Conservation (phyloP, 1,284 basidiomycete genomes). For the Cutaneotrichosporon cyanovorans region DNA sequence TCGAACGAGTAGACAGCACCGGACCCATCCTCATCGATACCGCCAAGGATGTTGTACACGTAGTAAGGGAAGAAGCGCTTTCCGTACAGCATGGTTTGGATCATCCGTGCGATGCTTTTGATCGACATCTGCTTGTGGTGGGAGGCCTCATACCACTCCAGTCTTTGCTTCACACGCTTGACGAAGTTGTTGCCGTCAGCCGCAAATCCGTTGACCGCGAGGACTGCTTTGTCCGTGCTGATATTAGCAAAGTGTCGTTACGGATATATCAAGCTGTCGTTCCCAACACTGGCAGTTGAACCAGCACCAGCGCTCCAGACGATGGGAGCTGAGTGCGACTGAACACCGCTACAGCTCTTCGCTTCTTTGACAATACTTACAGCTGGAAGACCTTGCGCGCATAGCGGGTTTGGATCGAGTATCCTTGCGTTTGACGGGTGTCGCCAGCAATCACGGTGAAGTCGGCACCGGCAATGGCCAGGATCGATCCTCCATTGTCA, state of each 20-base stretch:
- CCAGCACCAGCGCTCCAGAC: background rate
- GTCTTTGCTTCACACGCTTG: constrained; percentile 82
- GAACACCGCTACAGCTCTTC: too few relatives aligned
- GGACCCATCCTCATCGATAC: constrained; percentile 86
- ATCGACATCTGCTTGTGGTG: constrained; percentile 91
- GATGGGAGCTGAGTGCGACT: background rate
- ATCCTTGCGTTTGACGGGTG: constrained; percentile 88
- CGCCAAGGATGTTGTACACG: constrained; percentile 88
- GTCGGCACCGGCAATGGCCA: constrained; percentile 84
- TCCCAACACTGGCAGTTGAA: too few relatives aligned
- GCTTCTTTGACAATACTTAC: constrained; percentile 29
- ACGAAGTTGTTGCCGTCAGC: constrained; percentile 94
- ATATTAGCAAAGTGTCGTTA: background rate
- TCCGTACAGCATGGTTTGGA: constrained; percentile 91
- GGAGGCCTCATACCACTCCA: constrained; percentile 94
- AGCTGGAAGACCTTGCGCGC: constrained; percentile 58
- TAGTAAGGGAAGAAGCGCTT: constrained; percentile 95
- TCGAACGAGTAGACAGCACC: constrained; percentile 96
- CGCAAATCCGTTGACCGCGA: constrained; percentile 90
- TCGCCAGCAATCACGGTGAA: constrained; percentile 91
- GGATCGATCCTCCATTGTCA: constrained; percentile 87
- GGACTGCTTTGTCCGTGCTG: constrained; percentile 84
- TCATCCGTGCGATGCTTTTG: constrained; percentile 81
- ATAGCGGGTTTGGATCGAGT: constrained; percentile 90
- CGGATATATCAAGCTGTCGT: too few relatives aligned